Conservation (phyloP, 2,329 filamentous ascomycete species). For the Neospermospora avenae region DNA sequence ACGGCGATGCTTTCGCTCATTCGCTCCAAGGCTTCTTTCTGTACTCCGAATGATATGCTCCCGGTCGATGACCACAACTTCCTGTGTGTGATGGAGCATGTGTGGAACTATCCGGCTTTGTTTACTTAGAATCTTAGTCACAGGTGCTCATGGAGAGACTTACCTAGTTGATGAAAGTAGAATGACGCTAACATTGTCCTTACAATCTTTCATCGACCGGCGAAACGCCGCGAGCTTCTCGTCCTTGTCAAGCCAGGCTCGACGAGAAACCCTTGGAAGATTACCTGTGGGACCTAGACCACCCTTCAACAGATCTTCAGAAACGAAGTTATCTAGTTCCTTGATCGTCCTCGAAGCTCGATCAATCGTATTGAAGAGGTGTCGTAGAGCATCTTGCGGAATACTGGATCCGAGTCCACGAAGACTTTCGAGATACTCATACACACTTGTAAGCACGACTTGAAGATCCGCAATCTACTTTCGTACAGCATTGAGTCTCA, state of each 20-base stretch:
- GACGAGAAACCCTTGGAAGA: neutral
- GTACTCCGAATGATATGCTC: neutral
- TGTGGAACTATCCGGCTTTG: neutral
- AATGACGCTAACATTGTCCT: neutral
- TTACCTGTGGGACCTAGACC: neutral
- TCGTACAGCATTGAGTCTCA: neutral
- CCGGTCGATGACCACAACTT: neutral
- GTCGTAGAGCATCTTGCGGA: neutral
- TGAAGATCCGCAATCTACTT: neutral
- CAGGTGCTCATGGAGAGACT: neutral
- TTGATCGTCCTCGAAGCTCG: neutral
- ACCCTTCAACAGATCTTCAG: neutral
- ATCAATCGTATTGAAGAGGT: neutral
- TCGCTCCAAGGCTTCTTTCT: neutral
- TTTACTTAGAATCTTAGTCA: neutral
- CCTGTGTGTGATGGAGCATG: neutral
- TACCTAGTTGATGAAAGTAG: neutral
- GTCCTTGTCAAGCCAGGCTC: slow-evolving; percentile 1
- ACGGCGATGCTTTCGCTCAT: neutral
- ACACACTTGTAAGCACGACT: neutral
- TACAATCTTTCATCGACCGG: neutral
- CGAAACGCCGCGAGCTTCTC: slow-evolving; percentile 1
- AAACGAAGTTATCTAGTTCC: neutral
- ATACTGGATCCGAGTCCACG: neutral
- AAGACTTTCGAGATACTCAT: neutral